Percentiles rank a stretch among this genome's conserved stretches.
Conservation (phyloP, 2,329 filamentous ascomycete species). For the Fusarium multiceps region DNA sequence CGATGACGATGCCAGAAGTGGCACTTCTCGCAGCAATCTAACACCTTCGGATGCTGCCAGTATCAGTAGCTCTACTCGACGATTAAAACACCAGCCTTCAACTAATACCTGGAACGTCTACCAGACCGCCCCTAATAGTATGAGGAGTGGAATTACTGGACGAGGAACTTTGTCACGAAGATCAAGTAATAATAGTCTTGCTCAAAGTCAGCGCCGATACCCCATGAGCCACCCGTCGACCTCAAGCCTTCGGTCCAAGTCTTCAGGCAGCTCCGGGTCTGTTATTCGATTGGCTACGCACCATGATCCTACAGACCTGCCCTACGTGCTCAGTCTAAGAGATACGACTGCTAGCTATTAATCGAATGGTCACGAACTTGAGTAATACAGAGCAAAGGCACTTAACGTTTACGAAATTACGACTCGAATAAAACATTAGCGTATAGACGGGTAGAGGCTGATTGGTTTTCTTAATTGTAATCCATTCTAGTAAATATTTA, state of each 20-base stretch:
- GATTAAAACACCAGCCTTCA: conserved; percentile 55
- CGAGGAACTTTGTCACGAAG: conserved; percentile 49
- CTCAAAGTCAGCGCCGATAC: conserved; percentile 57
- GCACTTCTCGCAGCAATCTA: conserved; percentile 51
- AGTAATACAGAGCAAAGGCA: conserved; percentile 10
- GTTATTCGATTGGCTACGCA: conserved; percentile 62
- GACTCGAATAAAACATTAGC: conserved; percentile 28
- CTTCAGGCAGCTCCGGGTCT: conserved; percentile 54
- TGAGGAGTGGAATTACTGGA: conserved; percentile 56
- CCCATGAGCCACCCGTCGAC: conserved; percentile 53
- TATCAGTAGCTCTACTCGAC: conserved; percentile 48
- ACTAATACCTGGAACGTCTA: conserved; percentile 59
- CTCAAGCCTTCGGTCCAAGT: conserved; percentile 54
- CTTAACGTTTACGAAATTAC: conserved; percentile 43
- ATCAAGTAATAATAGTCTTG: conserved; percentile 55
- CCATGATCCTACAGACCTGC: conserved; percentile 49
- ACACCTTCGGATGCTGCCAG: conserved; percentile 48
- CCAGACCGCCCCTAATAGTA: conserved; percentile 65
- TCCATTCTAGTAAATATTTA: conserved; percentile 24
- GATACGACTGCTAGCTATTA: conserved; percentile 48
- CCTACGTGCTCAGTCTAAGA: conserved; percentile 53
- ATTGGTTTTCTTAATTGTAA: conserved; percentile 42
- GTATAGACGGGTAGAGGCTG: conserved; percentile 12
- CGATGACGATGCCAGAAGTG: conserved; percentile 58
- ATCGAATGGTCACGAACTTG: conserved; percentile 5